phyloP scores from a whole-genome alignment of 1,284 basidiomycete species.

The Exobasidium cylindrosporum region DNA sequence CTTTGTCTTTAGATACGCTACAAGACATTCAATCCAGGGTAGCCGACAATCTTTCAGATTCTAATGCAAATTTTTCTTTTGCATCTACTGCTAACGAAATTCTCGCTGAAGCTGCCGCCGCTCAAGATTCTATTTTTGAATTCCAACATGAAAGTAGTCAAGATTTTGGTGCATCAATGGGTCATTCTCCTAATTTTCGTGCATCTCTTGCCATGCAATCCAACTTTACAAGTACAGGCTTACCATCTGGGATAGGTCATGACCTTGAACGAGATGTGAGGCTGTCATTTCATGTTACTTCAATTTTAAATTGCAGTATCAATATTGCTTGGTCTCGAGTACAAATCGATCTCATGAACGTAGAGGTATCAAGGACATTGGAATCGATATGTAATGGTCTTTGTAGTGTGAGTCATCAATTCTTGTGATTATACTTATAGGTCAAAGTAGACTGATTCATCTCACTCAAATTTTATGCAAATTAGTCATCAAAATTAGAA shows the following conservation, averaged over 20 bases:
- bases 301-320: slow-evolving; percentile 81
- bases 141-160: not conserved
- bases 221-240: not conserved
- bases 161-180: not conserved
- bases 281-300: slow-evolving; percentile 73
- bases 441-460: slow-evolving; percentile 3
- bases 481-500: slow-evolving; percentile 80
- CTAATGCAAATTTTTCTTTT: slow-evolving; percentile 22
- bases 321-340: slow-evolving; percentile 79
- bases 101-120: slow-evolving; percentile 5
- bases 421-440: not conserved
- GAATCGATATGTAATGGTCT: slow-evolving; percentile 76
- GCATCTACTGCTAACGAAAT: slow-evolving; percentile 4
- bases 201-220: not conserved
- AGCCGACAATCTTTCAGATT: slow-evolving; percentile 45
- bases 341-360: slow-evolving; percentile 62
- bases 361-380: slow-evolving; percentile 72
- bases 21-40: slow-evolving; percentile 48
- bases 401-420: slow-evolving; percentile 18
- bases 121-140: not conserved
- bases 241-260: not conserved
- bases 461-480: no score
- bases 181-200: not conserved
- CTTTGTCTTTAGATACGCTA: slow-evolving; percentile 32
- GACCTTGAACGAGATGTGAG: slow-evolving; percentile 49